phyloP scores from a whole-genome alignment of 2,329 filamentous ascomycete species.

The Xylaria hypoxylon region DNA sequence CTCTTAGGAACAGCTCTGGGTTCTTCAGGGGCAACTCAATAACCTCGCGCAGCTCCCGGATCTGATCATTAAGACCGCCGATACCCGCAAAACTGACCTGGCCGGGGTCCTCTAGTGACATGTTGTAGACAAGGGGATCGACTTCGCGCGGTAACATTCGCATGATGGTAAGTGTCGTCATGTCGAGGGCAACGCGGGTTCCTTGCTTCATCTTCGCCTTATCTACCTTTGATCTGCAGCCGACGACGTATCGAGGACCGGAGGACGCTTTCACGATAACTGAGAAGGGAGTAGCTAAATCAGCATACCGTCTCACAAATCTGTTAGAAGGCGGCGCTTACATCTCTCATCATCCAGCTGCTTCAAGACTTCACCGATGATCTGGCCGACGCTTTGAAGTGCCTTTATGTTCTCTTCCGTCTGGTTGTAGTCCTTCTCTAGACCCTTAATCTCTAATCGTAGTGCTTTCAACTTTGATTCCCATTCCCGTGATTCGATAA shows the following conservation, averaged over 20 bases:
- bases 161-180: constrained; percentile 99
- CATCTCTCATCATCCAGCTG: constrained; percentile 99
- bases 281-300: constrained; percentile 52
- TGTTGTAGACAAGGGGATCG: constrained; percentile 98
- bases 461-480: constrained; percentile 96
- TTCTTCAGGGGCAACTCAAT: constrained; percentile 99
- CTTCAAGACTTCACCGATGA: constrained; percentile 98
- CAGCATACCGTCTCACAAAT: constrained; percentile 20
- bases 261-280: constrained; percentile 99
- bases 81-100: constrained; percentile 98
- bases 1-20: constrained; percentile 94
- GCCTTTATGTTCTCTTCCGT: constrained; percentile 99
- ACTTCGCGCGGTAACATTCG: constrained; percentile 99
- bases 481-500: constrained; percentile 97
- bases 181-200: constrained; percentile 95
- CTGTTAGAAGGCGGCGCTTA: constrained; percentile 60
- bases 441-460: constrained; percentile 93
- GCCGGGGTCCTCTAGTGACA: constrained; percentile 97
- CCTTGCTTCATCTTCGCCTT: constrained; percentile 98
- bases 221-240: constrained; percentile 98
- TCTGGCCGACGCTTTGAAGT: constrained; percentile 97
- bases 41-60: constrained; percentile 94
- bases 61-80: constrained; percentile 97
- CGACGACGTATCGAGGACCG: constrained; percentile 96
- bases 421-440: constrained; percentile 94